Percentiles rank a stretch among this genome's conserved stretches.
These are phyloP conservation scores for Amanita jacksonii DNA, from an alignment of 768 basidiomycete genomes.

Conservation along the genomic window DNA sequence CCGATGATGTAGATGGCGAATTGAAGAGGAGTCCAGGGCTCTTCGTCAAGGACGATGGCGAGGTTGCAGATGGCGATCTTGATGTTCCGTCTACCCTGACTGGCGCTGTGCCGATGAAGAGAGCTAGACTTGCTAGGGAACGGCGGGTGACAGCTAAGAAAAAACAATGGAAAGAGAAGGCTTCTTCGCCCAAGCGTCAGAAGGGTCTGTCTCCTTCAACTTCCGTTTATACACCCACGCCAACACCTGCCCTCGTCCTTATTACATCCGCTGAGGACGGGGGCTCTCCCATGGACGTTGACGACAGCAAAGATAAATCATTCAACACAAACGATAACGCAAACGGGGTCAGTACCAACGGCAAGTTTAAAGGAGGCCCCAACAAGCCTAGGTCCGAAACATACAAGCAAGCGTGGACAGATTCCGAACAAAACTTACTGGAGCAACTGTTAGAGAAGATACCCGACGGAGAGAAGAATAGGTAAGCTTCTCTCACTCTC, in stretches of 20 bases:
- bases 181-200: background rate
- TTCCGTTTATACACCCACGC: background rate
- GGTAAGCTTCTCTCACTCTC: slow-evolving; percentile 39
- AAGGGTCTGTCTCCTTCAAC: background rate
- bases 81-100: background rate
- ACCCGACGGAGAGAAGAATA: slow-evolving; percentile 66
- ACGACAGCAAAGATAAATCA: background rate
- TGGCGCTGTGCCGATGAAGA: background rate
- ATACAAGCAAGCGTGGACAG: slow-evolving; percentile 77
- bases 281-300: slow-evolving; percentile 1
- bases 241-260: background rate
- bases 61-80: background rate
- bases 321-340: background rate
- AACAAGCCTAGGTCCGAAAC: slow-evolving; percentile 53
- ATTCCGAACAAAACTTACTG: slow-evolving; percentile 66
- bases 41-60: background rate
- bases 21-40: background rate
- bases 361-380: slow-evolving; percentile 8
- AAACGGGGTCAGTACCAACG: background rate
- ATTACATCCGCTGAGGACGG: slow-evolving; percentile 4
- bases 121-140: background rate
- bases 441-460: slow-evolving; percentile 69
- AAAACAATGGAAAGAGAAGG: background rate
- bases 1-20: too few relatives aligned
- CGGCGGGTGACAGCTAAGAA: background rate